phyloP scores from a whole-genome alignment of 177 flowering plant species.

The Vitis hybrid region DNA sequence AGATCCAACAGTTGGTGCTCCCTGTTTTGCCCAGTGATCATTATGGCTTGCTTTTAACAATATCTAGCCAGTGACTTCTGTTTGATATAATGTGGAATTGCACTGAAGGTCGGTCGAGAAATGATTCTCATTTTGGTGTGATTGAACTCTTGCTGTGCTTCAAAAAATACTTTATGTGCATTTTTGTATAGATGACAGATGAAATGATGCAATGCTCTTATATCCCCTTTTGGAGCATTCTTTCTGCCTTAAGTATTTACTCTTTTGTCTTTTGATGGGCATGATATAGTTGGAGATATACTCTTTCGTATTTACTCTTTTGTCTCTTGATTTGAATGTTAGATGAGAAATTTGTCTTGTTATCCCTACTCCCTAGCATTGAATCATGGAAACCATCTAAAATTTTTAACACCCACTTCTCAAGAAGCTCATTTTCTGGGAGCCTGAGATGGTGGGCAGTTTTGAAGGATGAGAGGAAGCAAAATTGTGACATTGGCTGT shows the following conservation, averaged over 20 bases:
- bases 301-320: too few species aligned
- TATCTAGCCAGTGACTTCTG: conserved; percentile 16
- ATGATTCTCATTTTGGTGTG: background rate
- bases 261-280: too few species aligned
- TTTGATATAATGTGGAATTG: background rate
- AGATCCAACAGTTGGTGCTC: conserved; percentile 50
- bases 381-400: too few species aligned
- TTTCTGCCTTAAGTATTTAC: too few species aligned
- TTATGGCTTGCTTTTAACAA: conserved; percentile 80
- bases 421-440: too few species aligned
- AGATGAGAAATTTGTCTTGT: background rate
- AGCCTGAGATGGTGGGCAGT: too few species aligned
- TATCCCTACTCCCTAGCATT: background rate
- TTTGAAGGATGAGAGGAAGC: too few species aligned
- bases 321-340: background rate
- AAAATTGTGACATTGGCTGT: too few species aligned
- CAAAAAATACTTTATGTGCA: background rate
- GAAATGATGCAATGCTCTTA: background rate
- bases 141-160: background rate
- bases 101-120: background rate
- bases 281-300: too few species aligned
- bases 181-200: conserved; percentile 15
- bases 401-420: too few species aligned
- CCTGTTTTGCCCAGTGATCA: conserved; percentile 99
- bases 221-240: too few species aligned